Base-by-base conservation (phyloP, 1,139 yeast species). In the Saccharomyces hybrid region DNA sequence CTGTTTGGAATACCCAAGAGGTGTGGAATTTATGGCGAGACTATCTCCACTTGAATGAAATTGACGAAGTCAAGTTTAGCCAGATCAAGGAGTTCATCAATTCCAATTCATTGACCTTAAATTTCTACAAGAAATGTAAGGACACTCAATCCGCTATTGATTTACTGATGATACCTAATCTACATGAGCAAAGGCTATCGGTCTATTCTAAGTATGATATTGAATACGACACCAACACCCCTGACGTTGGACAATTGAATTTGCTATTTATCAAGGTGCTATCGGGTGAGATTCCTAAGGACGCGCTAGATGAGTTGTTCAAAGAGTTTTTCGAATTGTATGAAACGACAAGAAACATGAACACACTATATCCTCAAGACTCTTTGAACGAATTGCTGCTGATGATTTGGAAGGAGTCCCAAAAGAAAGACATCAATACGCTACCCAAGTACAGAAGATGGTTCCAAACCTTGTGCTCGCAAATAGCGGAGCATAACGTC, bases 1-100 rank as follows among this genome's bases (percentile, higher is more conserved):
- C 64, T 2, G 31, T 65, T 7, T 57, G 63, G 61, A 57, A 59
- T 11, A 61, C 63, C 2, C 53, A 57, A 4, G 68, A 64, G 25
- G 61, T 68, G 9, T 58, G 61, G 59, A 61, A 56, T 20, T 54
- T 62, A 50, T 67, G 70, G 70, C 51, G 57, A 14, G 64, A 60
- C 14, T 62, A 55, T 51, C 54, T 63, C 14, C 56, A 57, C 30
- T 50, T 56, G 11, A 52, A 59, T 49, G 60, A 50, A 11, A 53
- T 63, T 38, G 54, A 53, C 50, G 61, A 59, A n/a, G 52, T 48
- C 11, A 55, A 54, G 1, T 54, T 57, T 27, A 20, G 16, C 4
- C 52, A 52, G 9, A 55, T 64, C n/a, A 55, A 55, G 48, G 16
- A 50, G 14, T 61, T 54, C 49, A 50, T 63, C 16, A 51, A 48